Conservation (phyloP, 192 early-diverging fungal species). For the Funneliformis geosporum region DNA sequence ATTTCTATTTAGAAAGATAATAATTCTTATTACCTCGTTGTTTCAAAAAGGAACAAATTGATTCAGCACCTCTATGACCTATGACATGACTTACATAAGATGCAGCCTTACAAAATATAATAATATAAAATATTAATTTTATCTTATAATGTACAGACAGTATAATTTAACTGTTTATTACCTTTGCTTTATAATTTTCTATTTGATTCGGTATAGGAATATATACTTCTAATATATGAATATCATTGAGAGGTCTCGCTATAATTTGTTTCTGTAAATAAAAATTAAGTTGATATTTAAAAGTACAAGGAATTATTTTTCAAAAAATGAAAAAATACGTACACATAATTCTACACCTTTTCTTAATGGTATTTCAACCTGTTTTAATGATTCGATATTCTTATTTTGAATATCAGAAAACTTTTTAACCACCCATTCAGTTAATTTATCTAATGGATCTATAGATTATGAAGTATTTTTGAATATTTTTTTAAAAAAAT, state of each 20-base stretch:
- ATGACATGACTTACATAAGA: constrained; percentile 86
- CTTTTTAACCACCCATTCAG: constrained; percentile 78
- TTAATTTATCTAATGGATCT: constrained; percentile 86
- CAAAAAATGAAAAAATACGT: constrained; percentile 1
- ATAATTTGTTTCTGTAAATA: constrained; percentile 61
- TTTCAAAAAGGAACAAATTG: constrained; percentile 82
- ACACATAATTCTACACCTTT: constrained; percentile 69
- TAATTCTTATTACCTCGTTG: constrained; percentile 44
- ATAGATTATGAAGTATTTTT: too few species aligned
- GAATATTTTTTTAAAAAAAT: neutral
- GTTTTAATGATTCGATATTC: constrained; percentile 65
- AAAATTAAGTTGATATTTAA: too few species aligned
- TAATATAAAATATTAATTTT: neutral
- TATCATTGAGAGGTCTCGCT: constrained; percentile 81
- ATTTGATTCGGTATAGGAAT: constrained; percentile 87
- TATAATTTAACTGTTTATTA: constrained; percentile 20
- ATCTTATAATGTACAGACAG: neutral
- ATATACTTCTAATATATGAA: constrained; percentile 72
- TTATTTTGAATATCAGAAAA: constrained; percentile 82
- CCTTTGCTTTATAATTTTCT: constrained; percentile 51
- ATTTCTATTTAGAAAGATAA: too few species aligned
- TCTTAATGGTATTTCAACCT: constrained; percentile 70
- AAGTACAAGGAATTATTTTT: too few species aligned
- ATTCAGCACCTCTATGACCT: constrained; percentile 89
- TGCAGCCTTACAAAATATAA: constrained; percentile 54